These are phyloP conservation scores for Aspergillus proliferans DNA, from an alignment of 2,329 filamentous ascomycete genomes.

Conservation along the genomic window DNA sequence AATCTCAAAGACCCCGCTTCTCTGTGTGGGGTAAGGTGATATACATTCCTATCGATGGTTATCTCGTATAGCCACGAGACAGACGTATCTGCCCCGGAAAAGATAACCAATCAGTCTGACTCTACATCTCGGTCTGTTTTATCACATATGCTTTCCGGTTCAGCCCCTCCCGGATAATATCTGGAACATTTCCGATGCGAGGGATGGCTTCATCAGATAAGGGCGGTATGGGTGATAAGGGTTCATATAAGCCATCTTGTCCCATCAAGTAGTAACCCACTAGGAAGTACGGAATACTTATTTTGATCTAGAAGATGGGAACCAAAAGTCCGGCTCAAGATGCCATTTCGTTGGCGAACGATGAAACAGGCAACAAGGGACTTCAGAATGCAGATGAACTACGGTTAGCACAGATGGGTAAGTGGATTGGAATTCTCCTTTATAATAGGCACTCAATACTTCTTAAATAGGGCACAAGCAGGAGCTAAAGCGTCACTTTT, in stretches of 20 bases:
- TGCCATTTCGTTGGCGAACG: background rate
- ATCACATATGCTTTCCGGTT: background rate
- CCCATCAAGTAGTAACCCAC: background rate
- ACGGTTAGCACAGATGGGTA: constrained; percentile 42
- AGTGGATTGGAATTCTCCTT: constrained; percentile 2
- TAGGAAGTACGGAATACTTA: no score
- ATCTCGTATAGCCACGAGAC: no score
- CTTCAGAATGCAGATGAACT: constrained; percentile 35
- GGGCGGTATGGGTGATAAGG: background rate
- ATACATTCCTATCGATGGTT: no score
- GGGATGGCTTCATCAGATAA: background rate
- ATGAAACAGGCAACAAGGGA: background rate
- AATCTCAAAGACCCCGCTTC: no score
- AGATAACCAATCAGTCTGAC: no score
- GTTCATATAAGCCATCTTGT: background rate
- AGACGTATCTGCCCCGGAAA: no score
- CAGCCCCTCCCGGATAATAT: background rate
- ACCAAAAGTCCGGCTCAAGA: background rate
- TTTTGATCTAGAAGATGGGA: background rate
- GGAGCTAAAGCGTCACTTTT: constrained; percentile 45
- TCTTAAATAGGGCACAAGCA: constrained; percentile 40
- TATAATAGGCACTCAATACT: background rate
- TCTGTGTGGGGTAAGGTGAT: no score
- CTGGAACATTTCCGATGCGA: background rate
- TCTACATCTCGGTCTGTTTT: no score